Evolutionary conservation across 106 monocot species (phyloP), one percentile per base, ranked within the genome.

Genomic region (Posidonia australis): DNA sequence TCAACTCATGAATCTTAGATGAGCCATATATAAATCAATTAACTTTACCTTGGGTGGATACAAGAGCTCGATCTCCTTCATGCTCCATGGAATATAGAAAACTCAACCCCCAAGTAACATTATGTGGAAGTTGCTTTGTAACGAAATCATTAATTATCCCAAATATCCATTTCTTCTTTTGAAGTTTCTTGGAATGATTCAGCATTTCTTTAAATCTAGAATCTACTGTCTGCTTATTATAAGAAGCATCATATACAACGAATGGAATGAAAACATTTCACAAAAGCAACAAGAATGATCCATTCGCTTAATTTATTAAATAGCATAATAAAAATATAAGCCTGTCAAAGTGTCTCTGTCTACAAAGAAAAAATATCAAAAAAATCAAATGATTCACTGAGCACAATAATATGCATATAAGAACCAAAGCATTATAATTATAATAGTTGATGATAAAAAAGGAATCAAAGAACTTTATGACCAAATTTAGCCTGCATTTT

Each of bases 101-200:
- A 76, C 96, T 98, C 24, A 98, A 68, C 19, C 84, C 87, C 96
- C 96, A 98, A 30, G 96, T 98, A 22, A 98, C 96, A 76, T 90
- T 90, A 63, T 98, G 76, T 24, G 96, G 96, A 13, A 98, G 83
- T 44, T 98, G 96, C 70, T 90, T 98, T 42, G 96, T 98, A 25
- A 90, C 73, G 27, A 98, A 98, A 43, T 98, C 90, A 81, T 98
- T 80, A 14, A 98, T 44, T 64, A 90, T 77, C 65, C 87, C 90
- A 78, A 80, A 98, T 10, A 98, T 28, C 80, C 86, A 98, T 46
- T 84, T 87, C 65, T 87, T 98, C 69, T 75, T 84, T 44, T 87
- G 61, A 10, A 90, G 82, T 19, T 72, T 60, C 46, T 73, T 68
- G 24, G 90, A 90, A 70, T 90, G 96, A 52, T 75, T 45, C 70